phyloP scores from a whole-genome alignment of 345 rosid species.

The Mallotus nudiflorus region DNA sequence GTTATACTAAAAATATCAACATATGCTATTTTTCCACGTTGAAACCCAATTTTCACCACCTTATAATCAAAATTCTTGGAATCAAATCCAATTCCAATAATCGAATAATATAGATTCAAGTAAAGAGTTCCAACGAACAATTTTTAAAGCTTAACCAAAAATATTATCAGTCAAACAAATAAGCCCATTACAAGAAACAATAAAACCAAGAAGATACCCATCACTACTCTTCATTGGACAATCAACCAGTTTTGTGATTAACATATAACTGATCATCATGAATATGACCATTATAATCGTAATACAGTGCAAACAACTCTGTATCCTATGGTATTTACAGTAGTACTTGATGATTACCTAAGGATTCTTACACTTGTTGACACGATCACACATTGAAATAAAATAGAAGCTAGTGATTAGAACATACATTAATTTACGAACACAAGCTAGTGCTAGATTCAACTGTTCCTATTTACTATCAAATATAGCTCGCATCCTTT shows the following conservation, averaged over 20 bases:
- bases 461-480: no score
- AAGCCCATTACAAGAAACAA: no score
- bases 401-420: neutral
- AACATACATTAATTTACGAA: neutral
- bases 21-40: no score
- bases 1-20: constrained; percentile 16
- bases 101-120: no score
- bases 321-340: no score
- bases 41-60: constrained; percentile 10
- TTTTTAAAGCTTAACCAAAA: no score
- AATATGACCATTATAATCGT: no score
- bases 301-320: neutral
- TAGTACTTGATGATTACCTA: no score
- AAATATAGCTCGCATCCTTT: no score
- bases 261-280: neutral
- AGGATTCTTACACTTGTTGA: neutral
- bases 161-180: constrained; percentile 3
- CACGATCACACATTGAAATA: neutral
- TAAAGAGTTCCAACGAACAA: no score
- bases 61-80: no score
- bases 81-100: constrained; percentile 13
- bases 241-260: neutral
- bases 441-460: no score
- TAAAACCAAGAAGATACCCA: neutral
- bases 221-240: neutral